Percentiles rank a stretch among this genome's conserved stretches.
These are phyloP conservation scores for Ramularia endophylla DNA, from an alignment of 2,329 filamentous ascomycete genomes.

Conservation along the genomic window DNA sequence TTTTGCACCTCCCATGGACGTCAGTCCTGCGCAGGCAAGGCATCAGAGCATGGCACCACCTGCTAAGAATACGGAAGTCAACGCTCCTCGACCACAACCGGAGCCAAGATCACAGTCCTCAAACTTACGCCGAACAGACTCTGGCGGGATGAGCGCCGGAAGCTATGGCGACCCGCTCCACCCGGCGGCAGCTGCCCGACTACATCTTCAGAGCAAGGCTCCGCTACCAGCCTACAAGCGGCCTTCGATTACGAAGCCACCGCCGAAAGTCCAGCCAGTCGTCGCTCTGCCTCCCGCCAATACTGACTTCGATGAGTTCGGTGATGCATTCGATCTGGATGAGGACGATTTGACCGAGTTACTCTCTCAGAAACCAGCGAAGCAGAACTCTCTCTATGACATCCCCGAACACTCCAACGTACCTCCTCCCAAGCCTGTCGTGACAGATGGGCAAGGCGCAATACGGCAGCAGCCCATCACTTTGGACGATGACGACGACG, in stretches of 20 bases:
- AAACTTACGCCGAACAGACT: conserved; percentile 10
- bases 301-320: conserved; percentile 39
- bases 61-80: background rate
- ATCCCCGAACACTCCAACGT: conserved; percentile 29
- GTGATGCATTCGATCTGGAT: conserved; percentile 43
- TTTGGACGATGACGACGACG: conserved; percentile 31
- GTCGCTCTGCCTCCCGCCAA: too few relatives aligned
- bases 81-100: background rate
- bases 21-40: conserved; percentile 18
- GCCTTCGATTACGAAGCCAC: conserved; percentile 21
- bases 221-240: conserved; percentile 29
- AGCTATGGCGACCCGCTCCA: conserved; percentile 17
- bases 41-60: too few relatives aligned
- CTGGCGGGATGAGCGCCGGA: conserved; percentile 12
- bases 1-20: conserved; percentile 5
- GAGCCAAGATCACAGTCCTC: conserved; percentile 5
- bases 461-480: conserved; percentile 2
- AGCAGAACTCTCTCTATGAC: conserved; percentile 41
- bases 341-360: conserved; percentile 54
- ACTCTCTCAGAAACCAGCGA: conserved; percentile 36
- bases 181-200: conserved; percentile 17
- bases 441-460: background rate
- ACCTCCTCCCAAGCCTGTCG: conserved; percentile 8
- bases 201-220: conserved; percentile 29
- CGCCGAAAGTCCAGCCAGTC: background rate